Conservation (phyloP, 768 basidiomycete genomes). For the Russula virescens region DNA sequence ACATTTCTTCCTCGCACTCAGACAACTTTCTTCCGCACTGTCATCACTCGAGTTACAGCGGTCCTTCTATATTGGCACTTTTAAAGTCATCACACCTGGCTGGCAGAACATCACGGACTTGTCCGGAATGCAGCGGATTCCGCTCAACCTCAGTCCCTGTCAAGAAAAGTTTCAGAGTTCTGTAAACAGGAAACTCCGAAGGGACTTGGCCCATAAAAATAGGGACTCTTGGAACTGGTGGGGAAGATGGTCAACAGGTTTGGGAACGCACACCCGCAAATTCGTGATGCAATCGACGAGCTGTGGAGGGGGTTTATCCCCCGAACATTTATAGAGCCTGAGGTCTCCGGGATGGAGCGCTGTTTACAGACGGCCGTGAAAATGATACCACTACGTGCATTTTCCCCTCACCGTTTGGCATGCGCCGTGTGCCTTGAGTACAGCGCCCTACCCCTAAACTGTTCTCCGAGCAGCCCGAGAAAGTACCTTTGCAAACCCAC, state of each 20-base stretch:
- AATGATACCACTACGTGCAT: too few species aligned
- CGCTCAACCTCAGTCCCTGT: constrained; percentile 2
- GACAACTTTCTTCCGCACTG: neutral
- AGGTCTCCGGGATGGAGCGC: neutral
- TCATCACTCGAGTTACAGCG: neutral
- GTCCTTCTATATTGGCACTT: neutral
- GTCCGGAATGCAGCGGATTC: neutral
- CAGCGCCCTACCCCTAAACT: too few species aligned
- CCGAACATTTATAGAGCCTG: neutral
- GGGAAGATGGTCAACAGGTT: neutral
- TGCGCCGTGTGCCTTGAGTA: too few species aligned
- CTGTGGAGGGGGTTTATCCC: neutral
- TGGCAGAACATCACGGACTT: neutral
- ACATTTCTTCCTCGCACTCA: constrained; percentile 9
- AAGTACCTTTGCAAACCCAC: too few species aligned
- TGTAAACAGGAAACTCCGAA: neutral
- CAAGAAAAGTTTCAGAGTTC: neutral
- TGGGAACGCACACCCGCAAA: neutral
- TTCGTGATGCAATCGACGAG: neutral
- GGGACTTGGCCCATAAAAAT: too few species aligned
- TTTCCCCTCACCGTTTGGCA: too few species aligned
- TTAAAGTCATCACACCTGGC: neutral
- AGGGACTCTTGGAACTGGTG: neutral
- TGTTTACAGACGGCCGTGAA: too few species aligned
- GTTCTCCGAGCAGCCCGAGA: too few species aligned